Evolutionary conservation across 2,329 filamentous ascomycete species (phyloP), one percentile per base, ranked within the genome.

Genomic region (Onygenales sp.): DNA sequence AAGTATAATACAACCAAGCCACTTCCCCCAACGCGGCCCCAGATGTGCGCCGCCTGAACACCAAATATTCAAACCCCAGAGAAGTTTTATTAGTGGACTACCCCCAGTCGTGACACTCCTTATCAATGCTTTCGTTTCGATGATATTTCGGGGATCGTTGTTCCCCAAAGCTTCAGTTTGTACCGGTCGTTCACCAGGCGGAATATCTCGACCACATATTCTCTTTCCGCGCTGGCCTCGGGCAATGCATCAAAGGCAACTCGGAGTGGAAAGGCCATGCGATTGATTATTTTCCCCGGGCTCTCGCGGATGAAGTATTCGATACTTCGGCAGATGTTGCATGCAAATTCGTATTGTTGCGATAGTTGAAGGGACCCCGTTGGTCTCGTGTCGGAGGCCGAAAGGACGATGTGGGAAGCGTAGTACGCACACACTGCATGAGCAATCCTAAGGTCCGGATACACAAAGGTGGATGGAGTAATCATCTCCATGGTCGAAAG

Each of bases 261-360:
- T 10, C 62, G 61, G 14, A 65, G 56, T 3, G 62, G 58, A 37
- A 65, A 65, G 58, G 65, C 65, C n/a, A 64, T 56, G 9, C 63
- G 63, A 10, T 61, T 63, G 2, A 65, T 56, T 4, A 65, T 42
- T 34, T 53, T 62, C 2, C 63, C 63, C 8, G 63, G 63, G n/a
- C 59, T 56, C 3, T 56, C 59, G 27, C 56, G 56, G 10, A 63
- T 49, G 48, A 63, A 65, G 48, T 62, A 65, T 45, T 60, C 62
- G 58, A 64, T 61, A 52, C 62, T 65, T 37, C 63, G 62, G 42
- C 63, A 65, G 50, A 65, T 65, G 42, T 64, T 60, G 55, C 63
- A 65, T 14, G 62, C 63, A 31, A 56, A 58, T 37, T 60, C 54
- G 56, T 65, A 65, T 31, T 62, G 63, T 32, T 64, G 59, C 7